Evolutionary conservation across 306 rosid genomes (phyloP), one percentile per base, ranked within the genome.

Genomic region (Cicer bijugum): DNA sequence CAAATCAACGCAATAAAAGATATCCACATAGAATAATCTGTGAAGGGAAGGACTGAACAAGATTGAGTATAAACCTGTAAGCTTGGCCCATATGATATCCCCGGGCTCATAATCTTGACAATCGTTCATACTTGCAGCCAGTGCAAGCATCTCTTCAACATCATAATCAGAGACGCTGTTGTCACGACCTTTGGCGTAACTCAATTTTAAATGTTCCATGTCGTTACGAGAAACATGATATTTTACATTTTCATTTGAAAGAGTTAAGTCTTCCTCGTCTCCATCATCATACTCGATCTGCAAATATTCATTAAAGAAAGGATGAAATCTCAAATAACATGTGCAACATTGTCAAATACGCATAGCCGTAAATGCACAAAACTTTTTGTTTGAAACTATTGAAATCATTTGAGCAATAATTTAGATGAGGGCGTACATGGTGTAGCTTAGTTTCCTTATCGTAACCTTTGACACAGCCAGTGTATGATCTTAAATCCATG

Each of bases 41-140:
- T 33, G 38, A 75, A 71, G 11, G 72, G 63, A 75, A 71, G 20
- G 55, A 71, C 59, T 44, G 20, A 69, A 61, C 8, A 57, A 76
- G 77, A 80, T 52, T 45, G 66, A 84, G 75, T 74, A 83, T 82
- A 71, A 63, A 94, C 99, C 99, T 75, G 99, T 94, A 81, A 94
- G 93, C 85, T 94, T 94, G 70, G 97, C 99, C 99, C 99, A 94
- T 71, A 94, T 67, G 20, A 94, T 88, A 79, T 94, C 99, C 76
- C 96, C 97, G 7, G 96, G 88, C 71, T 91, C 99, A 72, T 87
- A 86, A 23, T 94, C 95, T 80, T 87, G 94, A 61, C 88, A 88
- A 72, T 88, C 96, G 67, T 91, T 90, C 87, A 91, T 89, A 81
- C 91, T 90, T 62, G 97, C 99, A 72, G 99, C 99, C 84, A 91